A percentile compares a stretch with the other conserved stretches of the same genome.
These are phyloP conservation scores for Senna tora DNA, from an alignment of 306 rosid genomes.

Conservation along the genomic window DNA sequence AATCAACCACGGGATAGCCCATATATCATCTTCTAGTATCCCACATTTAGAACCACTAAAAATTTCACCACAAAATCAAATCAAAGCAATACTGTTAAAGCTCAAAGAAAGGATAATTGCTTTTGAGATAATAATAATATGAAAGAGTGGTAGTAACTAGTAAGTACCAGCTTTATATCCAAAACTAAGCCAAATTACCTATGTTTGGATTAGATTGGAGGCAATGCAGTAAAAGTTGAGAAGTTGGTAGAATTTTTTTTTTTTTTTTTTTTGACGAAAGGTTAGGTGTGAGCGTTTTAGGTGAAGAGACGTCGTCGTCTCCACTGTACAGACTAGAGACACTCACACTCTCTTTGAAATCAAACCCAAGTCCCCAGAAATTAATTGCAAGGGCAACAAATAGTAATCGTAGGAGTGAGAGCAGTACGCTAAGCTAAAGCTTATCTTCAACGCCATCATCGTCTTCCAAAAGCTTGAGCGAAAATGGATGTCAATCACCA, in stretches of 20 bases:
- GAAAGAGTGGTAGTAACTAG: neutral
- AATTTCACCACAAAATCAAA: neutral
- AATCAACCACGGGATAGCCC: neutral
- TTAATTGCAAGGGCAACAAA: neutral
- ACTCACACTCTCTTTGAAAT: no score
- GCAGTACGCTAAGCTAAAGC: neutral
- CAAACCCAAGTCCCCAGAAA: neutral
- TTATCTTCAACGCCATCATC: slow-evolving; percentile 9
- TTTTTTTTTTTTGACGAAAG: no score
- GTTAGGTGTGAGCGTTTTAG: neutral
- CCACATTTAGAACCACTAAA: neutral
- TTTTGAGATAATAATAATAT: neutral
- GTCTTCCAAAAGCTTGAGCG: neutral
- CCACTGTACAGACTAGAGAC: neutral
- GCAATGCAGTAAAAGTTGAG: neutral
- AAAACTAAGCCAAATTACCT: neutral
- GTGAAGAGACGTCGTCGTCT: neutral
- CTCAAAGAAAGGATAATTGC: neutral
- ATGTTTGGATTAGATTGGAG: neutral
- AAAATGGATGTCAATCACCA: slow-evolving; percentile 55
- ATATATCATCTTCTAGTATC: neutral
- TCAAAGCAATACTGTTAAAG: neutral
- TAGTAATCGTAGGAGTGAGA: neutral
- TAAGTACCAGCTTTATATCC: neutral
- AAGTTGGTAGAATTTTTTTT: no score